phyloP scores from a whole-genome alignment of 345 rosid genomes.

The Ricinus communis region DNA sequence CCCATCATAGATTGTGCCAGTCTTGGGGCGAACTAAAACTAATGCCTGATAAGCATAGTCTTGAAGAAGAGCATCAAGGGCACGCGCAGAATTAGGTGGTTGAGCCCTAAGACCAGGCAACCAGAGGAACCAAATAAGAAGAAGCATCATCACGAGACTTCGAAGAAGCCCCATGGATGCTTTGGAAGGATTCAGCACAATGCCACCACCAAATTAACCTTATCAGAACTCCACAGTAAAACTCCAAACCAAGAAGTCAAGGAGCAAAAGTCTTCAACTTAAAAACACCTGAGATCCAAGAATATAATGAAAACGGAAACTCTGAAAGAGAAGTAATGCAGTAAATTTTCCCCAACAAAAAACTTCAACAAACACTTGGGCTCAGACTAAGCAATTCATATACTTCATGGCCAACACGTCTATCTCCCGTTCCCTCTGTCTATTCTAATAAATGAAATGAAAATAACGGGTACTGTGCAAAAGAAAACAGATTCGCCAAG shows the following conservation, averaged over 20 bases:
- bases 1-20: conserved; percentile 65
- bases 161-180: conserved; percentile 67
- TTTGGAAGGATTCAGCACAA: conserved; percentile 27
- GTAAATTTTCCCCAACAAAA: neutral
- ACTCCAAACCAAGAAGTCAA: conserved; percentile 17
- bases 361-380: conserved; percentile 4
- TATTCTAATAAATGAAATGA: neutral
- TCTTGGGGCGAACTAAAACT: conserved; percentile 52
- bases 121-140: conserved; percentile 17
- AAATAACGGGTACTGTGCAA: conserved; percentile 25
- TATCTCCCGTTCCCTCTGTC: neutral
- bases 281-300: neutral
- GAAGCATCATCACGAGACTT: conserved; percentile 53
- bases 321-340: conserved; percentile 6
- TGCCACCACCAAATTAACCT: conserved; percentile 22
- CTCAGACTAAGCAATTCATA: neutral
- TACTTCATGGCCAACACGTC: conserved; percentile 13
- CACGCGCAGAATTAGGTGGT: conserved; percentile 35
- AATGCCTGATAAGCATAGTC: conserved; percentile 74
- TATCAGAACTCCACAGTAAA: conserved; percentile 8
- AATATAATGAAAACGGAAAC: neutral
- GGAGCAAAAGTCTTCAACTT: neutral
- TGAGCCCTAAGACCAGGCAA: conserved; percentile 39
- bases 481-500: conserved; percentile 17
- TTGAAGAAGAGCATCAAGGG: conserved; percentile 86